Conservation (phyloP, 176 grass and related monocot species). For the Chloris gayana region DNA sequence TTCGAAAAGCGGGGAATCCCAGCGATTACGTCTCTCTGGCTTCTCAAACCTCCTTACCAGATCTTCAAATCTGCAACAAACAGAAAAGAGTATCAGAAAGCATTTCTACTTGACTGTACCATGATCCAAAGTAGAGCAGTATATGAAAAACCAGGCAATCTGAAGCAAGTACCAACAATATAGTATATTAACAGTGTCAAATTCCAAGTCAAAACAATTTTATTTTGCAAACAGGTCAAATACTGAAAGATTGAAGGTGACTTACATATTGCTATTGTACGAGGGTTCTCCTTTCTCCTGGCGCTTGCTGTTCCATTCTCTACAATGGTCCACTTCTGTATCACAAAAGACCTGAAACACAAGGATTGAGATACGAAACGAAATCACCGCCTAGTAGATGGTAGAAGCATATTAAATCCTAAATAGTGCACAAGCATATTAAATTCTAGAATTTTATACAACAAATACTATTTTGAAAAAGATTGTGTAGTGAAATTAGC, state of each 20-base stretch:
- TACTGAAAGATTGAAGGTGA: slow-evolving; percentile 15
- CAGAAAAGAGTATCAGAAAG: slow-evolving; percentile 7
- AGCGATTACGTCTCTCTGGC: slow-evolving; percentile 79
- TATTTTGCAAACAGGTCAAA: background rate
- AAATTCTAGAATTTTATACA: background rate
- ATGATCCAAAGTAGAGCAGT: background rate
- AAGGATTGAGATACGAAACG: slow-evolving; percentile 18
- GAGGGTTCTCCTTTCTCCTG: slow-evolving; percentile 63
- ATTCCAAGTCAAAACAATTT: background rate
- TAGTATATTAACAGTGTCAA: background rate
- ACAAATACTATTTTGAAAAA: background rate
- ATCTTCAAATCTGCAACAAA: slow-evolving; percentile 82
- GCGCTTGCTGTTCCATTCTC: slow-evolving; percentile 79
- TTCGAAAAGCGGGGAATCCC: slow-evolving; percentile 98
- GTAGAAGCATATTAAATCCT: background rate
- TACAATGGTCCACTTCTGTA: slow-evolving; percentile 81
- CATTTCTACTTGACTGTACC: background rate
- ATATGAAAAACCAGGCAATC: no score
- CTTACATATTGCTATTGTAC: slow-evolving; percentile 84
- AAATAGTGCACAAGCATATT: slow-evolving; percentile 10
- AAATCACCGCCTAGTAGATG: slow-evolving; percentile 34
- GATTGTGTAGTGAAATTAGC: background rate
- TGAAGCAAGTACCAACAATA: background rate
- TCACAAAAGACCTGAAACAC: slow-evolving; percentile 93
- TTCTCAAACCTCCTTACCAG: slow-evolving; percentile 82